Evolutionary conservation across 495 filamentous ascomycete species (phyloP), one percentile per base, ranked within the genome.

Genomic region (Neurospora sublineolata): DNA sequence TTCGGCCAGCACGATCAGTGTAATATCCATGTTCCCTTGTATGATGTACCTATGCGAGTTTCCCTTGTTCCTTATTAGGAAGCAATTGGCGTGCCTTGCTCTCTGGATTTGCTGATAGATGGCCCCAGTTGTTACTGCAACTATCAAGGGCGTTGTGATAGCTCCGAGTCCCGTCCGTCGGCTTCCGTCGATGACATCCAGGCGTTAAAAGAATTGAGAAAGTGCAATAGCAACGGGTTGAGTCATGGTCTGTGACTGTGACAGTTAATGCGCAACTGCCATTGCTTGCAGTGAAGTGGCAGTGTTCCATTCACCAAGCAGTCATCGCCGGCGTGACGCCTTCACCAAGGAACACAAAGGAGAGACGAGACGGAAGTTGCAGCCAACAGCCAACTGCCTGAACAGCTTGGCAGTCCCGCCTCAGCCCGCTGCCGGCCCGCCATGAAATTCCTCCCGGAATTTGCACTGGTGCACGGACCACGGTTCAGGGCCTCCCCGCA

Each of bases 401-500:
- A 9, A 0, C 52, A 60, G 46, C 52, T 33, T 60, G 52, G 6
- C 52, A 60, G 46, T 52, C 46, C 44, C 3, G n/a, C 42, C 42
- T 58, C 46, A 60, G 46, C 46, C 46, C 52, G 14, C 27, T 60
- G 52, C 27, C 52, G 52, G 52, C 52, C 52, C 52, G 52, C 52
- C 52, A 60, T 27, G 23, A 30, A 60, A 60, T 60, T 60, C 27
- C 23, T 60, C 52, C 52, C 52, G 14, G 52, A 68, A 58, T 76
- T 73, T 74, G 76, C 73, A 75, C 42, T 12, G 30, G 74, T 70
- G 77, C 77, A 76, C 74, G 71, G 74, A 72, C 76, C 76, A 74
- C 2, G 23, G 14, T 11, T 52, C 12, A 33, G 27, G 52, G 12
- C 52, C 36, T 2, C 11, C 8, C 20, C 8, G 6, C n/a, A 68